These are phyloP conservation scores for Martensiomyces pterosporus DNA, from an alignment of 192 early-diverging fungal species.

Conservation along the genomic window DNA sequence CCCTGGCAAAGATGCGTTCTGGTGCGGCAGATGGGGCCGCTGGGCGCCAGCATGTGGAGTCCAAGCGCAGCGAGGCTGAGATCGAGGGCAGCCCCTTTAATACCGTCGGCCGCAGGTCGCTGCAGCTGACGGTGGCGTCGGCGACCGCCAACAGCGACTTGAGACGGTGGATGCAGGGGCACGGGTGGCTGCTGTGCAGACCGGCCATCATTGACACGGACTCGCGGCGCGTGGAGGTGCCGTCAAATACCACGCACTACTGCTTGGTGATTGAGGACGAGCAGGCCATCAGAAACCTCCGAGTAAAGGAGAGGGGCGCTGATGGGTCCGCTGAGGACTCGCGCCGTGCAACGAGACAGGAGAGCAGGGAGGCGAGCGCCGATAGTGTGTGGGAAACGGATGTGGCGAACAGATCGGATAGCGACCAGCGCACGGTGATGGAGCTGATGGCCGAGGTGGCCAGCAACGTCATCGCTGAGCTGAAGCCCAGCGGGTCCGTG, in stretches of 20 bases:
- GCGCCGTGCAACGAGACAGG: too few relatives aligned
- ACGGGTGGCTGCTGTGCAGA: constrained; percentile 13
- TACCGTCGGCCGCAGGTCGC: constrained; percentile 8
- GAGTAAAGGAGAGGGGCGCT: not conserved
- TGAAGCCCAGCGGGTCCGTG: constrained; percentile 8
- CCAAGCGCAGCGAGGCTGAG: not conserved
- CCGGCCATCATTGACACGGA: not conserved
- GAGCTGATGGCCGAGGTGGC: constrained; percentile 35
- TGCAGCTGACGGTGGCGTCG: constrained; percentile 25
- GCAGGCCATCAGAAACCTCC: constrained; percentile 27
- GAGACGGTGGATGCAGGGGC: constrained; percentile 21
- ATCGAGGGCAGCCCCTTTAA: not conserved
- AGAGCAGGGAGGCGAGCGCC: not conserved
- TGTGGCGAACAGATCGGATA: not conserved
- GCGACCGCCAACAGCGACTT: constrained; percentile 24
- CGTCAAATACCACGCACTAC: constrained; percentile 12
- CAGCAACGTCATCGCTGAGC: constrained; percentile 17
- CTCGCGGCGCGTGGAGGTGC: not conserved
- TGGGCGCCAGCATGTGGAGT: too few relatives aligned
- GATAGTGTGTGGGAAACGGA: not conserved
- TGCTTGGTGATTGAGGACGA: constrained; percentile 39
- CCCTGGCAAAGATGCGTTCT: not conserved
- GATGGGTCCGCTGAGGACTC: not conserved
- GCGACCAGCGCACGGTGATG: constrained; percentile 12
- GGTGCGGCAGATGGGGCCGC: not conserved